Conservation (phyloP, 768 basidiomycete genomes). For the Porphyrellus cyaneotinctus region DNA sequence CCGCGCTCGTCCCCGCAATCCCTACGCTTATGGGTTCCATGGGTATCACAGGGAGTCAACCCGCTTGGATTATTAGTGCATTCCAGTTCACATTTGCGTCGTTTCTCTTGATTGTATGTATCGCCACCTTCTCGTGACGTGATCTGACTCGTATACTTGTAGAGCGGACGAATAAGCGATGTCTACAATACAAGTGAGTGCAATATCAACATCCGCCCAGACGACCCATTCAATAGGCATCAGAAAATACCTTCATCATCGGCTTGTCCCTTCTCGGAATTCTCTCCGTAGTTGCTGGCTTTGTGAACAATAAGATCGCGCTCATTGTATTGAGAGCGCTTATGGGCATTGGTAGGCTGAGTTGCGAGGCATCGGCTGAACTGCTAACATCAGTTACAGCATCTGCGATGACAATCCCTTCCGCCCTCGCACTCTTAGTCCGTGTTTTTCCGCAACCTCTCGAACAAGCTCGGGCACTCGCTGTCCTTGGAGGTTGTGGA, state of each 20-base stretch:
- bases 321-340: constrained; percentile 51
- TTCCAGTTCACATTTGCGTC: constrained; percentile 48
- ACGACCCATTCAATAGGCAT: constrained; percentile 29
- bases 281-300: constrained; percentile 44
- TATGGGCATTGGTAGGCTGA: constrained; percentile 41
- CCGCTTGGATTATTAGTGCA: constrained; percentile 39
- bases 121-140: background rate
- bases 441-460: constrained; percentile 45
- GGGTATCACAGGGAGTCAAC: constrained; percentile 10
- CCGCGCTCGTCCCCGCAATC: constrained; percentile 39
- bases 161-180: constrained; percentile 28
- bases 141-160: constrained; percentile 7
- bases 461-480: constrained; percentile 47
- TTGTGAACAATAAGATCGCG: constrained; percentile 41
- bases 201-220: constrained; percentile 13
- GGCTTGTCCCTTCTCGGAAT: constrained; percentile 42
- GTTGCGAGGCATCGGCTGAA: background rate
- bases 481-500: constrained; percentile 43
- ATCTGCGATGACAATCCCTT: constrained; percentile 49
- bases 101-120: constrained; percentile 28
- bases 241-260: constrained; percentile 40
- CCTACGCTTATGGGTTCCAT: constrained; percentile 28
- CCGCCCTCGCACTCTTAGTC: constrained; percentile 47
- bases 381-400: constrained; percentile 25
- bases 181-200: constrained; percentile 31